Conservation (phyloP, 2,329 filamentous ascomycete species). For the Aspergillus carbonarius region DNA sequence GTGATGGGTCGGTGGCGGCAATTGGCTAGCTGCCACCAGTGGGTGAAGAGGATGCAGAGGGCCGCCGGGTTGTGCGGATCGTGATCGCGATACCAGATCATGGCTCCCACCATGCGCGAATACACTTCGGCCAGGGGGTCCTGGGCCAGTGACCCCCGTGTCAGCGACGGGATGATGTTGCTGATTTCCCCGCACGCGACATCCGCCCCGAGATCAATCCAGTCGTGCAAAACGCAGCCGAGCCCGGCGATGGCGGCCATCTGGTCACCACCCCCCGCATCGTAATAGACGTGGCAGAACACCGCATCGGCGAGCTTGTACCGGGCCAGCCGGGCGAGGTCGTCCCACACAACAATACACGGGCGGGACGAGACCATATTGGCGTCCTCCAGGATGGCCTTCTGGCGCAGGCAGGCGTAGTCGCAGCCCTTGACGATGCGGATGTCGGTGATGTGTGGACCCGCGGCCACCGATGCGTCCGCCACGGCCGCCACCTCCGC, state of each 20-base stretch:
- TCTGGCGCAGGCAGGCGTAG: neutral
- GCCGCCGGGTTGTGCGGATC: neutral
- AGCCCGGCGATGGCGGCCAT: neutral
- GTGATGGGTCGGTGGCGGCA: neutral
- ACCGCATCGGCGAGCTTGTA: neutral
- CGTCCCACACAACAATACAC: neutral
- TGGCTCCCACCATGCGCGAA: neutral
- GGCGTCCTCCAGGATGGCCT: neutral
- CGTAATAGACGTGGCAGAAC: neutral
- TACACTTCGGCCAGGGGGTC: neutral
- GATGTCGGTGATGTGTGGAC: neutral
- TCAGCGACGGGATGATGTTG: neutral
- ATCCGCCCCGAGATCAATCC: neutral
- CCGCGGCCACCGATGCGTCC: neutral
- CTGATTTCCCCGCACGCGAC: neutral
- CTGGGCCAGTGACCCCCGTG: neutral
- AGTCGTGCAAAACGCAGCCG: neutral
- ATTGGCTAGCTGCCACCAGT: conserved; percentile 1
- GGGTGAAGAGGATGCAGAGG: neutral
- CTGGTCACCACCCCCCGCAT: neutral
- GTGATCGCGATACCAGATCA: neutral
- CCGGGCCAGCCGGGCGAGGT: neutral
- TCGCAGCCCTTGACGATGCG: neutral
- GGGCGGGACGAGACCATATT: neutral
- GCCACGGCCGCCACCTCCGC: neutral